Percentiles rank a stretch among this genome's conserved stretches.
These are phyloP conservation scores for Neocatenulostroma microsporum DNA, from an alignment of 2,329 filamentous ascomycete genomes.

Conservation along the genomic window DNA sequence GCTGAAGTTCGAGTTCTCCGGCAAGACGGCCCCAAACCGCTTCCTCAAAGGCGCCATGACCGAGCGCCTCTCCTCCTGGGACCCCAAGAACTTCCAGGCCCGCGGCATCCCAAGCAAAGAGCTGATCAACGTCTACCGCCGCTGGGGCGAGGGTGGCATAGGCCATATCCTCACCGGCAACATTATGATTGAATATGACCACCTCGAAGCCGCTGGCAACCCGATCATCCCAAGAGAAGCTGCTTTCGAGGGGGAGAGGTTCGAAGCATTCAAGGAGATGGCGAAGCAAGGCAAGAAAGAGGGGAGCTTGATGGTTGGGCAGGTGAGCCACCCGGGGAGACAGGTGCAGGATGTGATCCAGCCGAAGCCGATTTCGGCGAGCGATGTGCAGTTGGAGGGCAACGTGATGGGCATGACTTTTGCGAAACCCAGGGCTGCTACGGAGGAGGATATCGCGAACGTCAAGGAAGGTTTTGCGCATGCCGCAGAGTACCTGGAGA, in stretches of 20 bases:
- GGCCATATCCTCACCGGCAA: constrained; percentile 57
- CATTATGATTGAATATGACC: constrained; percentile 54
- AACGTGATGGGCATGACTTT: constrained; percentile 43
- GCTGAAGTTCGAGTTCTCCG: constrained; percentile 42
- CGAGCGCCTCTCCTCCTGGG: constrained; percentile 56
- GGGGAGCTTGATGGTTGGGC: constrained; percentile 51
- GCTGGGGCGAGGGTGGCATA: constrained; percentile 53
- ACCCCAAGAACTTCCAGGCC: constrained; percentile 43
- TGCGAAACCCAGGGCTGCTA: constrained; percentile 47
- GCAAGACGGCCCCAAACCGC: constrained; percentile 53
- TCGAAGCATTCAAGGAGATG: constrained; percentile 52
- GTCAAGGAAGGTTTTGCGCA: constrained; percentile 57
- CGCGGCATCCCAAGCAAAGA: constrained; percentile 49
- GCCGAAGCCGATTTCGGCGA: constrained; percentile 45
- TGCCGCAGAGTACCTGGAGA: constrained; percentile 53
- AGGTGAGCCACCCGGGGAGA: constrained; percentile 57
- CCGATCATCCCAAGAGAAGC: constrained; percentile 50
- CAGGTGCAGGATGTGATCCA: constrained; percentile 45
- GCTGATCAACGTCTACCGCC: constrained; percentile 50
- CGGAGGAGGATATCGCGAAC: constrained; percentile 47
- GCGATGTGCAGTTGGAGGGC: constrained; percentile 41
- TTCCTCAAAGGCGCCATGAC: constrained; percentile 63
- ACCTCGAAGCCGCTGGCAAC: constrained; percentile 51
- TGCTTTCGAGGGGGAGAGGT: constrained; percentile 48
- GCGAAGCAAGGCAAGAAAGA: constrained; percentile 49